Base-by-base conservation (phyloP, 306 rosid genomes). In the Pyrus betulifolia region DNA sequence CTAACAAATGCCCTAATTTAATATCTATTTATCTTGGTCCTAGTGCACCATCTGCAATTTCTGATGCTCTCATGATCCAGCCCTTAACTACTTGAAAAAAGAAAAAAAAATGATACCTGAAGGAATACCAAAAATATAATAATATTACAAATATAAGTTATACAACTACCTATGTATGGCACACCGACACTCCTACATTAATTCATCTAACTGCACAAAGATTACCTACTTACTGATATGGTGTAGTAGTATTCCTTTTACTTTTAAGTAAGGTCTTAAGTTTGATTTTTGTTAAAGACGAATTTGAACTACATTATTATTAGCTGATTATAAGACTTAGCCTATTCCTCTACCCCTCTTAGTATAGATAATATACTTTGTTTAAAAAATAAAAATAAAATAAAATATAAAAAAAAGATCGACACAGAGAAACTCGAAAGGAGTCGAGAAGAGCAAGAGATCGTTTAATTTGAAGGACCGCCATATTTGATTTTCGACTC, bases 231-330 rank as follows among this genome's bases (percentile, higher is more conserved):
- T 35, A 35, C 1, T 35, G 9, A 35, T 35, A 35, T 1, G 0
- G 40, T 35, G 42, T 7, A 38, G 42, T 38, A 1, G 10, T 38
- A 35, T 35, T 35, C 0, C 0, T 35, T 35, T 38, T 38, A 38
- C 0, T 38, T 6, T 0, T 38, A 38, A 38, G 42, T 7, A 2
- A 38, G 10, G 10, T 38, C 1, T 38, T 38, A 38, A 0, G 42
- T 38, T 38, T 0, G 9, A 38, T 38, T 38, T 35, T 35, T 7
- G 0, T 0, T 0, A 38, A 38, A 6, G 0, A 0, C 0, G 2
- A 38, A 38, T 38, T 38, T 38, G 2, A 38, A 38, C 2, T 0
- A 38, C 0, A 38, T 38, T 38, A 38, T 38, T 38, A 0, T 38
- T 38, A 38, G 2, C 2, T 0, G 0, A 38, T 38, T 38, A 0